These are phyloP conservation scores for Epichloe glyceriae DNA, from an alignment of 2,329 filamentous ascomycete genomes.

Conservation along the genomic window DNA sequence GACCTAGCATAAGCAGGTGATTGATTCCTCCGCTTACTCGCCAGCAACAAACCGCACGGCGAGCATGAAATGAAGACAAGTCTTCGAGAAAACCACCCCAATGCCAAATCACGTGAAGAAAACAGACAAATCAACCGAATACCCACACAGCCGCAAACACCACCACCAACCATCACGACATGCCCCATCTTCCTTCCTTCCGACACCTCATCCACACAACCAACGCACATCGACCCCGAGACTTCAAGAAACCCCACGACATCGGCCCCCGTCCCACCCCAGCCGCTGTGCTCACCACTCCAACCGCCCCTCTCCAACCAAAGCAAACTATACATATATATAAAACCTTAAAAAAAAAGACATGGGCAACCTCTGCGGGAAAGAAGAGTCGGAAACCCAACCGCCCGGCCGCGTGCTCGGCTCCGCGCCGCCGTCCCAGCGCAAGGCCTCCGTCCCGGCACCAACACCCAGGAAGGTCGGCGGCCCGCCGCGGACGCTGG, in stretches of 20 bases:
- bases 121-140: too few relatives aligned
- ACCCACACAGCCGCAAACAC: background rate
- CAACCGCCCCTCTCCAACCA: background rate
- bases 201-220: too few relatives aligned
- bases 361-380: conserved; percentile 86
- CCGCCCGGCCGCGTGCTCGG: conserved; percentile 62
- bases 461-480: conserved; percentile 28
- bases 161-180: background rate
- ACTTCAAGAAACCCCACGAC: too few relatives aligned
- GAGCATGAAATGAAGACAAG: too few relatives aligned
- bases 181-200: background rate
- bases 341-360: background rate
- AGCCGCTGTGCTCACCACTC: too few relatives aligned
- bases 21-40: too few relatives aligned
- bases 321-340: background rate
- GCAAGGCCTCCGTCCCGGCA: conserved; percentile 35
- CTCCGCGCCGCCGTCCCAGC: conserved; percentile 32
- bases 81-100: too few relatives aligned
- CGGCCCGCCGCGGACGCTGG: conserved; percentile 51
- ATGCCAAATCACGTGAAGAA: too few relatives aligned
- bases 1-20: too few relatives aligned
- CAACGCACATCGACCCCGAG: too few relatives aligned
- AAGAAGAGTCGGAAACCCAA: conserved; percentile 52
- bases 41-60: too few relatives aligned
- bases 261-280: too few relatives aligned